Evolutionary conservation across 2,329 filamentous ascomycete species (phyloP).

Genomic region (Drechslera avenae): DNA sequence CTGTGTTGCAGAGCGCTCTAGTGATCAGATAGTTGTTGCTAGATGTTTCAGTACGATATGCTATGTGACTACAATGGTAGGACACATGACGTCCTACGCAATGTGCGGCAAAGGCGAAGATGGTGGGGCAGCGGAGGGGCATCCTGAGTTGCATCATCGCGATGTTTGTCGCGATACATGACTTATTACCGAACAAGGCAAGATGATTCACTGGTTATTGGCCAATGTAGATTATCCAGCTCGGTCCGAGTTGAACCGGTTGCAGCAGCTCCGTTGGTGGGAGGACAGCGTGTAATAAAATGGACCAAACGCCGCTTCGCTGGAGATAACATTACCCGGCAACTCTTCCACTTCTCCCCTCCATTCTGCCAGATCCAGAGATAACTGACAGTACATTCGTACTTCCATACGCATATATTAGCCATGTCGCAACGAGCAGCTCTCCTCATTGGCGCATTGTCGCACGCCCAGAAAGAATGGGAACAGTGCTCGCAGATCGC

Average conservation of each 20-base stretch:
- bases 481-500: conserved; percentile 44
- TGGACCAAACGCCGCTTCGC: conserved; percentile 24
- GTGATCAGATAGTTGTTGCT: background rate
- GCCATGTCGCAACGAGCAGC: conserved; percentile 46
- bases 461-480: conserved; percentile 55
- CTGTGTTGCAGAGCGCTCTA: background rate
- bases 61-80: too few species aligned
- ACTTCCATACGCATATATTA: background rate
- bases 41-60: background rate
- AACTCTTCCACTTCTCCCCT: background rate
- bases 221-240: conserved; percentile 20
- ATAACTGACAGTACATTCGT: background rate
- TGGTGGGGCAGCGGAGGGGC: conserved; percentile 11
- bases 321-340: conserved; percentile 6
- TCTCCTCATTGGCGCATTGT: conserved; percentile 54
- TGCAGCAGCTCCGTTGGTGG: conserved; percentile 17
- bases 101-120: conserved; percentile 1
- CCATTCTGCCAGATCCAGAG: background rate
- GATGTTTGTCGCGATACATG: conserved; percentile 15
- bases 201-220: background rate
- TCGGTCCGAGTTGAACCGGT: conserved; percentile 33
- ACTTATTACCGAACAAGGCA: background rate
- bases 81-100: too few species aligned
- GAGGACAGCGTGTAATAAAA: conserved; percentile 21
- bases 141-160: conserved; percentile 11